A percentile compares a stretch with the other conserved stretches of the same genome.
Conservation (phyloP, 306 rosid genomes). For the Arachis hypogaea region DNA sequence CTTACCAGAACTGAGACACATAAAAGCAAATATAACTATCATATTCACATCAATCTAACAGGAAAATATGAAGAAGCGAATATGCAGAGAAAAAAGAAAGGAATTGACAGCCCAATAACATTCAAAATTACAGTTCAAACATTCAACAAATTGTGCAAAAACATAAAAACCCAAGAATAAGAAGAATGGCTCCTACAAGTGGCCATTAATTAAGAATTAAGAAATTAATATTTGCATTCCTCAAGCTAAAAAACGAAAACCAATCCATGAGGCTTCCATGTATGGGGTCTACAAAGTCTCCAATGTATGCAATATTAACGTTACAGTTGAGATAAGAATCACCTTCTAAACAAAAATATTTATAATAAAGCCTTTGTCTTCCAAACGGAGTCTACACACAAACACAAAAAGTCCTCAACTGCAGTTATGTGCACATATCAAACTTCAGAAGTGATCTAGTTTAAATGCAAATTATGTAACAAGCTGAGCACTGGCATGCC, state of each 20-base stretch:
- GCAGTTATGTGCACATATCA: constrained; percentile 12
- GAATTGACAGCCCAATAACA: not conserved
- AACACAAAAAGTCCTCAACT: not conserved
- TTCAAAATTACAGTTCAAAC: not conserved
- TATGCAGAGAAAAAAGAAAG: not conserved
- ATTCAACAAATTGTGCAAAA: constrained; percentile 20
- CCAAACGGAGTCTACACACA: constrained; percentile 7
- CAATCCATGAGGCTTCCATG: no score
- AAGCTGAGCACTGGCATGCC: not conserved
- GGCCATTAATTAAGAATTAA: not conserved
- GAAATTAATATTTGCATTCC: not conserved
- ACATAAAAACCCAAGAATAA: constrained; percentile 17
- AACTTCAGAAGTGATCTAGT: not conserved
- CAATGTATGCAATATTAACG: no score
- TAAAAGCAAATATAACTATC: constrained; percentile 13
- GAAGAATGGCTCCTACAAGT: not conserved
- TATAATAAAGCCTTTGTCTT: not conserved
- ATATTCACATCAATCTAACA: not conserved
- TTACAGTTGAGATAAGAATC: no score
- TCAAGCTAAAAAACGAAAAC: not conserved
- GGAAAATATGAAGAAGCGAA: not conserved
- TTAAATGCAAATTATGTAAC: not conserved
- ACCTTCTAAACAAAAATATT: not conserved
- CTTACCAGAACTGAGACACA: constrained; percentile 74
- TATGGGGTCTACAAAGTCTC: no score